These are phyloP conservation scores for Trypanosoma lewisi DNA, from an alignment of 208 protist species.

Conservation along the genomic window DNA sequence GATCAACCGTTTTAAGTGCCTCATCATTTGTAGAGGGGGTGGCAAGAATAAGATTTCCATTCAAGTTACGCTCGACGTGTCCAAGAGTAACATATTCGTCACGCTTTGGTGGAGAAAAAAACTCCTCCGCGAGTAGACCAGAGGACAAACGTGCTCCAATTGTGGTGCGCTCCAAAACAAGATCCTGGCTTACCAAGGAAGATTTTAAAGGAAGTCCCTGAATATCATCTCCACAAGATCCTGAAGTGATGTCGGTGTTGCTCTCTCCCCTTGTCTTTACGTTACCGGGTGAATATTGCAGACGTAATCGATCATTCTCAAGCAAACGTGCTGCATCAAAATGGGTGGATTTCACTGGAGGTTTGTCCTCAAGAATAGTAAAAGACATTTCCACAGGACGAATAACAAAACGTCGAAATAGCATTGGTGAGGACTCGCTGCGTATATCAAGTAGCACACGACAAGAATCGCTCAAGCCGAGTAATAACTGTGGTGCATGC, in stretches of 20 bases:
- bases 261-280: background rate
- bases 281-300: slow-evolving; percentile 3
- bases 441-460: slow-evolving; percentile 65
- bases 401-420: slow-evolving; percentile 76
- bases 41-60: slow-evolving; percentile 43
- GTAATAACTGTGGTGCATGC: slow-evolving; percentile 69
- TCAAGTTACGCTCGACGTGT: slow-evolving; percentile 54
- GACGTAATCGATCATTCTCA: slow-evolving; percentile 48
- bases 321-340: slow-evolving; percentile 79
- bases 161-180: slow-evolving; percentile 54
- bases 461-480: slow-evolving; percentile 54
- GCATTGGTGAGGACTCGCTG: slow-evolving; percentile 42
- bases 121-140: slow-evolving; percentile 60
- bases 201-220: slow-evolving; percentile 7
- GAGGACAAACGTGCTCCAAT: slow-evolving; percentile 56
- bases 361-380: slow-evolving; percentile 76
- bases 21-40: slow-evolving; percentile 44
- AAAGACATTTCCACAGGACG: slow-evolving; percentile 62
- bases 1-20: slow-evolving; percentile 44
- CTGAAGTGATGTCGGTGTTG: background rate
- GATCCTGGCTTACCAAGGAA: slow-evolving; percentile 24
- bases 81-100: slow-evolving; percentile 72
- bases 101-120: slow-evolving; percentile 51
- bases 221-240: background rate
- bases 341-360: slow-evolving; percentile 54